phyloP scores from a whole-genome alignment of 345 rosid genomes.

The Lumnitzera littorea region DNA sequence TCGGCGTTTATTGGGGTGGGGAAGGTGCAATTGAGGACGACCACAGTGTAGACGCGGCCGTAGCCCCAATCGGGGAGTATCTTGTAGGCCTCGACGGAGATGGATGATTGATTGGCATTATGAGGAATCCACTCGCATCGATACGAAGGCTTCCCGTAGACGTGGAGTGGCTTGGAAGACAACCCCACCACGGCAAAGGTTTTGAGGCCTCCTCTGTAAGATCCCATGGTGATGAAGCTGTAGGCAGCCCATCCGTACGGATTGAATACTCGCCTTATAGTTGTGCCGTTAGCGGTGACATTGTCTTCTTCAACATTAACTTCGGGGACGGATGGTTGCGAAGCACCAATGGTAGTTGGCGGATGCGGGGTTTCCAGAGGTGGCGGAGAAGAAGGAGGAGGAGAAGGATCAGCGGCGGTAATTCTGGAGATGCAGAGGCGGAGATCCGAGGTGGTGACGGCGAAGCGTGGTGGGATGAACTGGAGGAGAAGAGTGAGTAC shows the following conservation, averaged over 20 bases:
- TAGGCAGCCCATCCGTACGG: constrained; percentile 74
- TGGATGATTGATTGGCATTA: constrained; percentile 11
- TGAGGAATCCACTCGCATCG: constrained; percentile 62
- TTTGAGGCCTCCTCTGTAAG: constrained; percentile 71
- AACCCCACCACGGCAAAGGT: constrained; percentile 70
- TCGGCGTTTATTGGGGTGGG: constrained; percentile 35
- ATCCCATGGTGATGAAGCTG: constrained; percentile 68
- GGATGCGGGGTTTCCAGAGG: constrained; percentile 47
- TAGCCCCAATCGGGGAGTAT: constrained; percentile 94
- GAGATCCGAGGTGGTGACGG: constrained; percentile 66
- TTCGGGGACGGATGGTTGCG: background rate
- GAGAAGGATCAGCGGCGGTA: constrained; percentile 32
- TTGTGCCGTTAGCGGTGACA: constrained; percentile 31
- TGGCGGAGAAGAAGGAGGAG: constrained; percentile 44
- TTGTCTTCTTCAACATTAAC: constrained; percentile 19
- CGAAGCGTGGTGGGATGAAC: constrained; percentile 64
- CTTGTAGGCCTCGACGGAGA: constrained; percentile 29
- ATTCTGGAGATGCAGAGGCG: constrained; percentile 67
- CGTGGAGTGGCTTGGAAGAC: constrained; percentile 80
- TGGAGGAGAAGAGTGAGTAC: constrained; percentile 59
- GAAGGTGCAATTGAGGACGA: constrained; percentile 81
- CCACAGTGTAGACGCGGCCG: constrained; percentile 82
- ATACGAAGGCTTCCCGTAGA: constrained; percentile 56
- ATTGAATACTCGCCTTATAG: constrained; percentile 52
- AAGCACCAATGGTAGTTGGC: constrained; percentile 11